Evolutionary conservation across 1,139 yeast species (phyloP).

Genomic region (Komagataea norvegica): DNA sequence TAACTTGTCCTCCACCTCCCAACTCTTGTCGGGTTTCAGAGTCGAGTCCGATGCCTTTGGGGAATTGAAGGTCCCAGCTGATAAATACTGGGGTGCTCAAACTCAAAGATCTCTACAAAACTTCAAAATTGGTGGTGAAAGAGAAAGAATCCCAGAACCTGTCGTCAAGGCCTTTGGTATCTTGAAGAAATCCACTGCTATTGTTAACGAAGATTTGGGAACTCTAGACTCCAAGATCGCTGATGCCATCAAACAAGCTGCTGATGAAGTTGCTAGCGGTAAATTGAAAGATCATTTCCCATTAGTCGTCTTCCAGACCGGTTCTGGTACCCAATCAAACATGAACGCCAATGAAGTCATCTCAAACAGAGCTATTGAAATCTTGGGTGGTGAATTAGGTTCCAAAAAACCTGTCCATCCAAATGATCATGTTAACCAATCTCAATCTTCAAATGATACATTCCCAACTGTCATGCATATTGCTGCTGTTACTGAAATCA

Average conservation of each 20-base stretch:
- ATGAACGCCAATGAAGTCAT: constrained; percentile 99
- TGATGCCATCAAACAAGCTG: constrained; percentile 85
- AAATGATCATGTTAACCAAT: constrained; percentile 97
- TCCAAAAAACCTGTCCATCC: constrained; percentile 95
- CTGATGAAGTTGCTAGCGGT: constrained; percentile 91
- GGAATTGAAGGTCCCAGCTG: constrained; percentile 80
- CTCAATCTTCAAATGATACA: constrained; percentile 96
- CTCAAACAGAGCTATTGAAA: constrained; percentile 94
- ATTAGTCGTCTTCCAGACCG: constrained; percentile 96
- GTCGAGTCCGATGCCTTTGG: constrained; percentile 95
- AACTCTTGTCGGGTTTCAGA: constrained; percentile 38
- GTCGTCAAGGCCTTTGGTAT: constrained; percentile 88
- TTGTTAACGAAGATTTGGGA: constrained; percentile 81
- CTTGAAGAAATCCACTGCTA: constrained; percentile 91
- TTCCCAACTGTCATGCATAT: constrained; percentile 99
- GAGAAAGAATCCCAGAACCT: constrained; percentile 90
- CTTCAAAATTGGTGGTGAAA: constrained; percentile 91
- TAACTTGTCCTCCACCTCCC: constrained; percentile 7
- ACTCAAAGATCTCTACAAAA: constrained; percentile 91
- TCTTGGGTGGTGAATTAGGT: constrained; percentile 88
- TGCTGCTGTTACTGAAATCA: constrained; percentile 92
- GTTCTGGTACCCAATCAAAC: constrained; percentile 97
- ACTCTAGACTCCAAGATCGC: constrained; percentile 78
- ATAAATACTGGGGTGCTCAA: constrained; percentile 96
- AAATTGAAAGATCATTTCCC: constrained; percentile 94